Evolutionary conservation across 805 yeast species (phyloP), one percentile per base, ranked within the genome.

Genomic region (Candida taoyuanica): DNA sequence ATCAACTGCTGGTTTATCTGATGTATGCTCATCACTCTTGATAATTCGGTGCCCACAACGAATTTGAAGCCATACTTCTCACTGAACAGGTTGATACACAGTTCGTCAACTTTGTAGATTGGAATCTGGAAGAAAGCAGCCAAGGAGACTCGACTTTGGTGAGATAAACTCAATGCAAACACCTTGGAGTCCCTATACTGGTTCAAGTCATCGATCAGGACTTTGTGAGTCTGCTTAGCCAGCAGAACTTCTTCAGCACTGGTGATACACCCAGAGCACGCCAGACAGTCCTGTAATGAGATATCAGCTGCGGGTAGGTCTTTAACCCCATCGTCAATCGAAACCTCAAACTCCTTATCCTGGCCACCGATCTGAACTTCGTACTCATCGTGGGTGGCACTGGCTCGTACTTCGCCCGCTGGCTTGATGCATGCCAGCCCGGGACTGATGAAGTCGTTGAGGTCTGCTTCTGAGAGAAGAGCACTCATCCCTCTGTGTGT

Each of bases 231-330:
- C 58, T 93, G 98, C 48, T 86, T 81, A 2, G 95, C 86, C 29
- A 93, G 83, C 32, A 93, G 65, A 6, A 93, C 87, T 46, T 91
- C 96, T 57, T 93, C 98, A n/a, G 96, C 94, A 5, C 96, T 85
- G 0, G 98, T 93, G 38, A 93, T 87, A 60, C 98, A 93, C 1
- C 98, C 98, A 7, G 94, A 79, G 56, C 98, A 93, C 0, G 98
- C 98, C 37, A 93, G 67, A 62, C 98, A 93, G 65, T 93, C 98
- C 15, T 88, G 81, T 35, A 93, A 64, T 2, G 93, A 83, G 33
- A 93, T 91, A 47, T 85, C 91, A 0, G 97, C 98, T 36, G 87
- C 79, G 19, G 81, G 72, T 6, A 87, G 65, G 15, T 67, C 46
- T 9, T 34, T 40, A 1, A 71, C 68, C 4, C 65, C 64, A 17